These are phyloP conservation scores for Fusarium sublunatum DNA, from an alignment of 2,329 filamentous ascomycete genomes.

Conservation along the genomic window DNA sequence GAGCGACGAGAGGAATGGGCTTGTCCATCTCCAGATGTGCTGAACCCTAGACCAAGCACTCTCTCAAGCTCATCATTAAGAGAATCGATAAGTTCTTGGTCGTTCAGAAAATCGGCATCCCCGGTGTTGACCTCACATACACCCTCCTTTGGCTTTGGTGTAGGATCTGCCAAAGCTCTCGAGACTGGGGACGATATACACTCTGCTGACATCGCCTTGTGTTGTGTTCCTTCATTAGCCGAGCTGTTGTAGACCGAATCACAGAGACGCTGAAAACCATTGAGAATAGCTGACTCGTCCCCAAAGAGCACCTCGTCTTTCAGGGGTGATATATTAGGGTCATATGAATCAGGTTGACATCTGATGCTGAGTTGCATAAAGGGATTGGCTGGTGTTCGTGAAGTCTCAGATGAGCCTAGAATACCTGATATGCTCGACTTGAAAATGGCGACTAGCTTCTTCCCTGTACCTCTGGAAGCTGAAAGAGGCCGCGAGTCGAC, in stretches of 20 bases:
- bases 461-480: conserved; percentile 64
- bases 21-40: not conserved
- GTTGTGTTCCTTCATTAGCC: not conserved
- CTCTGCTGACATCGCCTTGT: not conserved
- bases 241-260: conserved; percentile 51
- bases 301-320: conserved; percentile 79
- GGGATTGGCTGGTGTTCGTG: conserved; percentile 57
- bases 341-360: conserved; percentile 73
- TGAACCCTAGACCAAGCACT: conserved; percentile 7
- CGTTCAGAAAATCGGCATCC: conserved; percentile 6
- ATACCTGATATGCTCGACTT: conserved; percentile 59
- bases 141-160: not conserved
- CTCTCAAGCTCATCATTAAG: conserved; percentile 23
- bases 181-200: not conserved
- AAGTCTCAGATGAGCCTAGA: conserved; percentile 38
- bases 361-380: conserved; percentile 74
- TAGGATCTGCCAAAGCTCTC: not conserved
- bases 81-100: conserved; percentile 21
- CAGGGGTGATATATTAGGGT: conserved; percentile 76
- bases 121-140: not conserved
- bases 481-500: conserved; percentile 76
- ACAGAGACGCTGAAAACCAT: conserved; percentile 61
- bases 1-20: not conserved
- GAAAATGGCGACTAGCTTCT: conserved; percentile 67
- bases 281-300: conserved; percentile 60